A percentile compares a stretch with the other conserved stretches of the same genome.
Evolutionary conservation across 1,284 basidiomycete genomes (phyloP).

Genomic region (Cryptococcus sp.): DNA sequence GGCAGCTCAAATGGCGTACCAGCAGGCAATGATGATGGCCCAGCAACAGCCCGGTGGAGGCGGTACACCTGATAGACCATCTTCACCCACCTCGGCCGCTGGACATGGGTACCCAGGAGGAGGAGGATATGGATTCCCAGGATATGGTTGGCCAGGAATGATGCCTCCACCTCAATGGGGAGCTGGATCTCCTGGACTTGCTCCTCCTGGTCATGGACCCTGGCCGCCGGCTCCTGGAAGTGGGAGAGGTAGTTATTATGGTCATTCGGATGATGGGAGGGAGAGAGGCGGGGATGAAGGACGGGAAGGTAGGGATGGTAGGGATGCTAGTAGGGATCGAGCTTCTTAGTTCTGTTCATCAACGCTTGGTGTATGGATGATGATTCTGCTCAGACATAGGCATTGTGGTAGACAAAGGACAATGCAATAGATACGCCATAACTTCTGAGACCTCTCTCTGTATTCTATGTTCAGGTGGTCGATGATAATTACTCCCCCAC

Average conservation of each 20-base stretch:
- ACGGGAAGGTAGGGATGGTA: constrained; percentile 3
- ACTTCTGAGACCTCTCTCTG: too few species aligned
- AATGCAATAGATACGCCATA: too few species aligned
- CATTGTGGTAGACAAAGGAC: too few species aligned
- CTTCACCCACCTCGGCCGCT: constrained; percentile 6
- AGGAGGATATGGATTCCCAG: not conserved
- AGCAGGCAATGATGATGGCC: constrained; percentile 74
- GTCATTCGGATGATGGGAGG: not conserved
- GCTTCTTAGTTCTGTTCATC: too few species aligned
- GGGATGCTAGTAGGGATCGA: not conserved
- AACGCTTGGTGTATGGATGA: too few species aligned
- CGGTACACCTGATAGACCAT: constrained; percentile 36
- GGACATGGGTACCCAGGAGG: not conserved
- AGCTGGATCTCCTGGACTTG: constrained; percentile 2
- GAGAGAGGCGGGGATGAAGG: not conserved
- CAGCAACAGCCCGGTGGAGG: constrained; percentile 48
- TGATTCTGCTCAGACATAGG: too few species aligned
- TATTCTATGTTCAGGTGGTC: too few species aligned
- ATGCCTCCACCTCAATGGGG: constrained; percentile 8
- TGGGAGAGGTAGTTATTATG: constrained; percentile 2
- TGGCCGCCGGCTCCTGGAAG: not conserved
- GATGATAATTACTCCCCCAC: too few species aligned
- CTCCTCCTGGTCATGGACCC: not conserved
- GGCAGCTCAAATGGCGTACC: constrained; percentile 83
- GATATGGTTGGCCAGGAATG: constrained; percentile 6